Evolutionary conservation across 106 monocot genomes (phyloP).

Genomic region (Platanthera guangdongensis): DNA sequence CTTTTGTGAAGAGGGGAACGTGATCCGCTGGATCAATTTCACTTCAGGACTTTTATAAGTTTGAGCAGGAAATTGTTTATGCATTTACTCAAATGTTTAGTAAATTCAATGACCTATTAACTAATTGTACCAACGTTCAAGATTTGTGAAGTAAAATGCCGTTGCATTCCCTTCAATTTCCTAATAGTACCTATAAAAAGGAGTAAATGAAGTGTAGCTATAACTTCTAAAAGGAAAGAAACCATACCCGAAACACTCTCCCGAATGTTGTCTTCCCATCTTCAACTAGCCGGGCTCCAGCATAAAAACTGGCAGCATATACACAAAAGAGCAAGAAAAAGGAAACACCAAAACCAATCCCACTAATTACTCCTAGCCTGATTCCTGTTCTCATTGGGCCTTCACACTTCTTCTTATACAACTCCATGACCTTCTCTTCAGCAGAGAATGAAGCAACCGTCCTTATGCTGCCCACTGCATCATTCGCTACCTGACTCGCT

Average conservation of each 20-base stretch:
- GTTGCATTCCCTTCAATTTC: too few species aligned
- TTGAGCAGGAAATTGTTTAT: too few species aligned
- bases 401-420: constrained; percentile 36
- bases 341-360: constrained; percentile 29
- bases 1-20: too few species aligned
- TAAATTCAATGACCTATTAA: too few species aligned
- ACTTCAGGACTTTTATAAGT: too few species aligned
- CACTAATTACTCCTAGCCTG: constrained; percentile 25
- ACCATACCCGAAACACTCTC: constrained; percentile 4
- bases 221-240: constrained; percentile 17
- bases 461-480: constrained; percentile 29
- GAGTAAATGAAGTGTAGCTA: constrained; percentile 8
- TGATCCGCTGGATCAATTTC: too few species aligned
- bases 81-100: too few species aligned
- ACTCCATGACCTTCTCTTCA: constrained; percentile 34
- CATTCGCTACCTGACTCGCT: constrained; percentile 37
- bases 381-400: constrained; percentile 27
- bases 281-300: constrained; percentile 5
- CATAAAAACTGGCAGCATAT: constrained; percentile 27
- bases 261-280: constrained; percentile 1
- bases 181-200: too few species aligned
- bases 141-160: too few species aligned
- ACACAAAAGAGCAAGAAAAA: constrained; percentile 24
- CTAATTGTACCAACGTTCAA: too few species aligned
- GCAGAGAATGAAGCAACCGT: constrained; percentile 35